Percentiles rank a stretch among this genome's conserved stretches.
Evolutionary conservation across 176 grass and related monocot species (phyloP).

Genomic region (Rhynchospora pubera): DNA sequence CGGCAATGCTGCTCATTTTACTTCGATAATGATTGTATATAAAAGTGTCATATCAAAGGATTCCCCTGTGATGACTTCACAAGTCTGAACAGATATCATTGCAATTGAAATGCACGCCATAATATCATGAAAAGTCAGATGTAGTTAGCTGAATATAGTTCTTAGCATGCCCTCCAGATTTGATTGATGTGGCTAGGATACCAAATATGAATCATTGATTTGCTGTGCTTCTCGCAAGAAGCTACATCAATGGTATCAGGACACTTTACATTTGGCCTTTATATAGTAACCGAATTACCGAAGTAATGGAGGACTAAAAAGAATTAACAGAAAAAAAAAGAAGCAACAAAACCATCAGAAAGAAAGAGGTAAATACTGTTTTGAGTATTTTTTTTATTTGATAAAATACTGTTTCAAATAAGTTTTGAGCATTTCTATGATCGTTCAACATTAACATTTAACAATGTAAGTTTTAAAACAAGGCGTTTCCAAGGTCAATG

Average conservation of each 20-base stretch:
- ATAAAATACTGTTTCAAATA: too few species aligned
- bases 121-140: background rate
- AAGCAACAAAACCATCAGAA: too few species aligned
- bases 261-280: background rate
- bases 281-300: background rate
- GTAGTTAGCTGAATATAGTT: background rate
- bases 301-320: too few species aligned
- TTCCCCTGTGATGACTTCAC: background rate
- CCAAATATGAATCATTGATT: background rate
- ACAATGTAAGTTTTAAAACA: background rate
- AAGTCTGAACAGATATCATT: background rate
- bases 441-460: background rate
- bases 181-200: conserved; percentile 14
- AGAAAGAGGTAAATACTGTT: too few species aligned
- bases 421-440: background rate
- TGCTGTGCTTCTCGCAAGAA: background rate
- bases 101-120: background rate
- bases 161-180: background rate
- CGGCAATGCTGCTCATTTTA: background rate
- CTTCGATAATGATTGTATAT: background rate
- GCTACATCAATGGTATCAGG: background rate
- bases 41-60: background rate
- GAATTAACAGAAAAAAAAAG: too few species aligned
- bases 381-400: too few species aligned
- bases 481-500: background rate